Evolutionary conservation across 2,329 filamentous ascomycete genomes (phyloP), one percentile per base, ranked within the genome.

Genomic region (Raffaelea deltoideospora): DNA sequence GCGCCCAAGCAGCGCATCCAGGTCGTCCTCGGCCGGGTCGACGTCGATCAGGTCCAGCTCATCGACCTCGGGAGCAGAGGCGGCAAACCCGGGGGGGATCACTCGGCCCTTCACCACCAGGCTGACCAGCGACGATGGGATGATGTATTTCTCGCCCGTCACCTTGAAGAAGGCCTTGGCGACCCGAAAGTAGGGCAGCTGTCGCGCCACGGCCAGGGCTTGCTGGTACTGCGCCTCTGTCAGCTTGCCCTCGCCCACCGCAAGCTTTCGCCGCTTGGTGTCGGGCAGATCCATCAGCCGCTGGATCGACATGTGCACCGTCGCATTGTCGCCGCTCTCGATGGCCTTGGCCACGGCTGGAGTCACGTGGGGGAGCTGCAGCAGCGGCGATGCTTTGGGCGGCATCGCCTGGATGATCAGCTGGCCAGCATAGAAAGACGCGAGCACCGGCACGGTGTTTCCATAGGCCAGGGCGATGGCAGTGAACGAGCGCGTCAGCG

Each of bases 101-200:
- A 96, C 81, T 38, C 90, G 85, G 23, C 82, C 86, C 65, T 98
- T 98, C 54, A 98, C 76, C 35, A 98, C 85, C 22, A 98, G 78
- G 43, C 87, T 88, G 18, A 96, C 88, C 27, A 98, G 71, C 39
- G 86, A 93, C 40, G 81, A 84, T 7, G 90, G 87, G 23, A 88
- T 93, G 51, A 98, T 84, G 55, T 79, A 81, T 46, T 81, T 83
- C 61, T 98, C 92, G 53, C 90, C 90, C 36, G 85, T 79, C 32
- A 98, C 92, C 67, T 98, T 98, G 75, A 98, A 98, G 61, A 94
- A 98, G 8, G 86, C 84, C 61, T 86, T 92, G 51, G 85, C 84
- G 10, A 98, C 76, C 40, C 81, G 72, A 38, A 98, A 67, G 44
- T 76, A 72, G 2, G 90, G 90, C 21, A 98, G 68, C 58, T 95